Conservation (phyloP, 1,284 basidiomycete genomes). For the Austropuccinia psidii region DNA sequence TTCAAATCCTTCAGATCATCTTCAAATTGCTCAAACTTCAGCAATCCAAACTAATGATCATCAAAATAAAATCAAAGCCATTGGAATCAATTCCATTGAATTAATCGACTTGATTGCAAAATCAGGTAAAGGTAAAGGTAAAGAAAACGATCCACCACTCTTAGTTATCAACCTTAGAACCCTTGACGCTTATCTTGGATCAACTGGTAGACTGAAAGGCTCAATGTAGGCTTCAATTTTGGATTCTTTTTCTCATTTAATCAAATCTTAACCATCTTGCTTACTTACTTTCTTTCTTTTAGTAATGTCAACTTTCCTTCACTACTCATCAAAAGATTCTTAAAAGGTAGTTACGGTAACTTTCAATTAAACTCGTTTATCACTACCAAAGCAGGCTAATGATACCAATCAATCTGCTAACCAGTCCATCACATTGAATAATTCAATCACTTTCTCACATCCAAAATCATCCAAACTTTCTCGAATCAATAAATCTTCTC, state of each 20-base stretch:
- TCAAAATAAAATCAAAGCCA: too few relatives aligned
- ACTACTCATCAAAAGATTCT: constrained; percentile 42
- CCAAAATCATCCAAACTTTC: too few relatives aligned
- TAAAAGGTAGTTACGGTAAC: constrained; percentile 37
- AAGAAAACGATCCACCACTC: background rate
- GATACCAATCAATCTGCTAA: constrained; percentile 32
- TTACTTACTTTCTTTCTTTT: background rate
- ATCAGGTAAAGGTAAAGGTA: background rate
- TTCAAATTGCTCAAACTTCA: too few relatives aligned
- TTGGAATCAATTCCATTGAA: background rate
- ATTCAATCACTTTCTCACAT: too few relatives aligned
- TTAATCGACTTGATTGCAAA: background rate
- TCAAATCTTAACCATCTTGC: background rate
- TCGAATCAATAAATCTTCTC: too few relatives aligned
- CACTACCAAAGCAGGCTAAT: constrained; percentile 41
- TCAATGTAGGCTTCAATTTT: constrained; percentile 21
- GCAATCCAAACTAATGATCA: too few relatives aligned
- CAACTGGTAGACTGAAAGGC: constrained; percentile 24
- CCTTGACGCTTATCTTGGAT: constrained; percentile 15
- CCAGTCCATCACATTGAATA: too few relatives aligned
- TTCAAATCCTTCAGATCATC: too few relatives aligned
- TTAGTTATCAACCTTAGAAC: constrained; percentile 28
- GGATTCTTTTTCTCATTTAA: background rate
- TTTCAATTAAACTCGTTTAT: constrained; percentile 42
- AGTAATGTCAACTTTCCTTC: constrained; percentile 42